Base-by-base conservation (phyloP, 176 grass and related monocot species). In the Bolboschoenus planiculmis region DNA sequence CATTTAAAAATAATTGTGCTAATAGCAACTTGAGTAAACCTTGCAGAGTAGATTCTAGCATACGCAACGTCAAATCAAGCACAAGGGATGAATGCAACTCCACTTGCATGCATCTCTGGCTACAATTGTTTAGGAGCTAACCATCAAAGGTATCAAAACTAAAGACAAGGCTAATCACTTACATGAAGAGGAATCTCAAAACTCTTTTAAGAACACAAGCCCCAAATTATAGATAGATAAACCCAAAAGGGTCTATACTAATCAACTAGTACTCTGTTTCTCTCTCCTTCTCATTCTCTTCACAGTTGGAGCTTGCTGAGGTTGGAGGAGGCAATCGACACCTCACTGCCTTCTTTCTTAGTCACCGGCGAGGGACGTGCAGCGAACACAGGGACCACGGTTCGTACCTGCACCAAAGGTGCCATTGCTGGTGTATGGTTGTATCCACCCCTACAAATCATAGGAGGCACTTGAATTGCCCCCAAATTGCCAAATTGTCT, bases 401-500 rank as follows among this genome's bases (percentile, higher is more conserved):
- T 90, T 46, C 93, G 88, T 77, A 95, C 57, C 63, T 87, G 89
- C 86, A 95, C 93, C 4, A 91, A 89, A 67, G 93, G 88, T 30
- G 93, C 88, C 18, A 72, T 82, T 31, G 55, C 63, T 20, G 61
- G 30, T 37, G 77, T 13, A 14, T 51, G 35, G 29, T 53, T 65
- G 35, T 62, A 86, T 79, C 58, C 74, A 51, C 84, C 58, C n/a
- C 84, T 56, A 27, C 74, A 63, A 36, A 86, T 79, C 26, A 86
- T 26, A 66, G 31, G 37, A 56, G 84, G 58, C 20, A 86, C 42
- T 86, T 63, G 84, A 81, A 81, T 71, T 29, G 60, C 37, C 15
- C 78, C 59, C 24, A 80, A 66, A 86, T 71, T 79, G 53, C 83
- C 57, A n/a, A 84, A 84, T 51, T 80, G 29, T 13, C 56, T 80